Percentiles rank a stretch among this genome's conserved stretches.
phyloP scores from a whole-genome alignment of 305 asterid genomes.

The Rubia balearica region DNA sequence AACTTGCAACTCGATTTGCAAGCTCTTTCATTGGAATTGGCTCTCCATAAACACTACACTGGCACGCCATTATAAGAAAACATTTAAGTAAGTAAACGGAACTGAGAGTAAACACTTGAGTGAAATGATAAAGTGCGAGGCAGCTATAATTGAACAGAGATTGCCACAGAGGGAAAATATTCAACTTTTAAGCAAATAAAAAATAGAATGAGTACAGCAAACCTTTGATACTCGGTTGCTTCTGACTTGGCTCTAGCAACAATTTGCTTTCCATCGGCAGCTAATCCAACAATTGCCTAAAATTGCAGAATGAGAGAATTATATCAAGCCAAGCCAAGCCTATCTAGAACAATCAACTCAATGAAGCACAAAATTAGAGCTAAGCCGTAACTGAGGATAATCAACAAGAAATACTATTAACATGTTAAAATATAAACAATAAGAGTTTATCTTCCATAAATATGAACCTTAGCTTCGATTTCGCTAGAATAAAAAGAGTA shows the following conservation, averaged over 20 bases:
- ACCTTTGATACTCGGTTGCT: constrained; percentile 71
- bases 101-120: not conserved
- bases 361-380: not conserved
- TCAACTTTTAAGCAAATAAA: no score
- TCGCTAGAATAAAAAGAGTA: no score
- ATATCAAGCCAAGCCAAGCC: not conserved
- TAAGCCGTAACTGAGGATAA: not conserved
- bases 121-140: no score
- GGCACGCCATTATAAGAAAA: no score
- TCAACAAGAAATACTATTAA: not conserved
- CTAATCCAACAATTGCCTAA: constrained; percentile 79
- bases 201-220: not conserved
- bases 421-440: not conserved
- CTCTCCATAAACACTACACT: constrained; percentile 77
- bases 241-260: constrained; percentile 73
- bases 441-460: no score
- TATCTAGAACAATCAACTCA: not conserved
- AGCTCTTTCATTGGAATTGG: constrained; percentile 89
- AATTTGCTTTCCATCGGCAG: constrained; percentile 84
- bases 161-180: no score
- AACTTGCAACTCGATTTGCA: constrained; percentile 95
- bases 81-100: no score
- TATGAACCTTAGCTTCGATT: no score
- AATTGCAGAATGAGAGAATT: constrained; percentile 14
- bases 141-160: no score